Base-by-base conservation (phyloP, 345 rosid genomes). In the Atalantia buxifolia region DNA sequence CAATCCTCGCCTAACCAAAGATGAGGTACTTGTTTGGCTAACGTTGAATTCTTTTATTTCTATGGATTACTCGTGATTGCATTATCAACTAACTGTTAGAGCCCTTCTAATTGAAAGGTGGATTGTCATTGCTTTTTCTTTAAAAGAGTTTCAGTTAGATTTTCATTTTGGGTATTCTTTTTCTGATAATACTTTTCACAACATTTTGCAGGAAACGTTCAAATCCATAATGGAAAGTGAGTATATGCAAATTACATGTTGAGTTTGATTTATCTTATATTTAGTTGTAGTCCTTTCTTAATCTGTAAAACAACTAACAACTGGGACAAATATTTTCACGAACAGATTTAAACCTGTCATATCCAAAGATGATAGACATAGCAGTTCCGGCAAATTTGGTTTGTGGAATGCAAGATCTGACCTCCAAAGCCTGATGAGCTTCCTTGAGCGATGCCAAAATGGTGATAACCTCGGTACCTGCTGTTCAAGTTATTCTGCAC, bases 301-400 rank as follows among this genome's bases (percentile, higher is more conserved):
- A 56, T 56, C 55, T 21, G 42, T 69, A 45, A 25, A 31, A 70
- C 7, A 28, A 53, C 62, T 50, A 62, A 28, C n/a, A 62, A 24
- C 27, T 61, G 55, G 53, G 27, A 48, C 40, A 35, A 45, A 12
- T 27, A 48, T 28, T 2, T 71, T 27, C 71, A 50, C 81, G 14
- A 72, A 40, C 87, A 96, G 98, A 92, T 89, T 86, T 96, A 57
- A 89, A 90, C 77, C 86, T 96, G 67, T 57, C 95, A 74, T 92
- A 92, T 84, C 99, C 99, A 22, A 92, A 94, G 90, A 89, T 91
- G 98, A 92, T 94, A 31, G 98, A 92, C 69, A 80, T 89, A 62
- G 93, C 98, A 25, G 97, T 90, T 45, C 99, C 94, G 36, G 92
- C 94, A 56, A 96, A 94, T 70, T 80, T 92, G 93, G 90, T 87